phyloP scores from a whole-genome alignment of 208 protist species.

The Wallacemonas collosoma region DNA sequence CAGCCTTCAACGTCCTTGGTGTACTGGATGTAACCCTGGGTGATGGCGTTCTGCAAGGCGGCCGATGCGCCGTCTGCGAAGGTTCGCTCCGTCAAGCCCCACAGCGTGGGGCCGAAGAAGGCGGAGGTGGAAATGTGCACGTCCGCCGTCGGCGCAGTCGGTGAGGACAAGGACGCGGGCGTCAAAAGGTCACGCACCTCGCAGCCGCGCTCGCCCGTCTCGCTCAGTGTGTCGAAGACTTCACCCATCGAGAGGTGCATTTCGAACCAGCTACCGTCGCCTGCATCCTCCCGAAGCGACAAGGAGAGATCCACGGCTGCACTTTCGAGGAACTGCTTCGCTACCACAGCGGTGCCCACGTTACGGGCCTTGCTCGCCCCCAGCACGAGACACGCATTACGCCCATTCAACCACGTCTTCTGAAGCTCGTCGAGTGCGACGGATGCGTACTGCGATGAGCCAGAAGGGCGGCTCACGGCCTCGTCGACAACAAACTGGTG shows the following conservation, averaged over 20 bases:
- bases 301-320: slow-evolving; percentile 18
- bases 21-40: slow-evolving; percentile 22
- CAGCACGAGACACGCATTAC: slow-evolving; percentile 30
- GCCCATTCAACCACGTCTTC: slow-evolving; percentile 26
- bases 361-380: slow-evolving; percentile 30
- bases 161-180: not conserved
- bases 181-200: not conserved
- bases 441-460: slow-evolving; percentile 16
- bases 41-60: not conserved
- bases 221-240: slow-evolving; percentile 7
- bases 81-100: slow-evolving; percentile 5
- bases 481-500: slow-evolving; percentile 25
- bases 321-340: slow-evolving; percentile 13
- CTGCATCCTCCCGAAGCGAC: slow-evolving; percentile 19
- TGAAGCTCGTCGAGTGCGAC: slow-evolving; percentile 29
- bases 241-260: slow-evolving; percentile 16
- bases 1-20: slow-evolving; percentile 17
- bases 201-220: slow-evolving; percentile 4
- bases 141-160: not conserved
- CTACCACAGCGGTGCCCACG: slow-evolving; percentile 14
- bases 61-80: slow-evolving; percentile 3
- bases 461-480: slow-evolving; percentile 28
- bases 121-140: slow-evolving; percentile 26
- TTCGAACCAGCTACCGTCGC: not conserved
- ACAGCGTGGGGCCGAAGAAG: slow-evolving; percentile 21